Conservation (phyloP, 768 basidiomycete species). For the Xerocomus potaroensis region DNA sequence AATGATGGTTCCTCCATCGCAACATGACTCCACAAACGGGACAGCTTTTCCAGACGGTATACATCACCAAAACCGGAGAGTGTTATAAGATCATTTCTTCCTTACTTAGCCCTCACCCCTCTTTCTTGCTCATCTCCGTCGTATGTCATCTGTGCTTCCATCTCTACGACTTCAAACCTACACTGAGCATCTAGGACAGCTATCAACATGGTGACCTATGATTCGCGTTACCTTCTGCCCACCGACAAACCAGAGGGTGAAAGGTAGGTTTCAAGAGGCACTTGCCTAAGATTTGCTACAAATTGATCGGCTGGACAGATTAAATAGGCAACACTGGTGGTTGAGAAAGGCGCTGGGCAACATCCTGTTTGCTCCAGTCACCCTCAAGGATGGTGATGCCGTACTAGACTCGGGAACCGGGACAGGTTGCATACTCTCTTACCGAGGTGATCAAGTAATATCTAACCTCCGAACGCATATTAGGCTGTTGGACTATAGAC, state of each 20-base stretch:
- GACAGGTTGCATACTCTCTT: neutral
- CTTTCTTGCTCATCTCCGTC: neutral
- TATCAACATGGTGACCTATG: neutral
- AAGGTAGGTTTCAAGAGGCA: neutral
- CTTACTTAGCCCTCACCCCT: too few relatives aligned
- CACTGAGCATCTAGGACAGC: neutral
- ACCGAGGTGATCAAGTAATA: neutral
- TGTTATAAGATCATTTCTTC: neutral
- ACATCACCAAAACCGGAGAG: neutral
- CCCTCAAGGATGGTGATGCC: neutral
- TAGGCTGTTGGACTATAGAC: neutral
- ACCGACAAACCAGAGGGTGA: neutral
- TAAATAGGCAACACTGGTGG: neutral
- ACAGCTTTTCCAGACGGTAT: neutral
- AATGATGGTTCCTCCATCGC: neutral
- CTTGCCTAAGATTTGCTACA: too few relatives aligned
- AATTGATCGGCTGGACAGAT: neutral
- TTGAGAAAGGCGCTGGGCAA: neutral
- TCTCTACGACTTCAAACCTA: neutral
- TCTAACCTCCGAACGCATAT: neutral
- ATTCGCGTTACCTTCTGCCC: neutral
- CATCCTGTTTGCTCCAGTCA: neutral
- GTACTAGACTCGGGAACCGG: constrained; percentile 2
- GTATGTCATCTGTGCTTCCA: neutral
- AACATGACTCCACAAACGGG: neutral